Evolutionary conservation across 768 basidiomycete species (phyloP).

Genomic region (Rhodotorula sphaerocarpa): DNA sequence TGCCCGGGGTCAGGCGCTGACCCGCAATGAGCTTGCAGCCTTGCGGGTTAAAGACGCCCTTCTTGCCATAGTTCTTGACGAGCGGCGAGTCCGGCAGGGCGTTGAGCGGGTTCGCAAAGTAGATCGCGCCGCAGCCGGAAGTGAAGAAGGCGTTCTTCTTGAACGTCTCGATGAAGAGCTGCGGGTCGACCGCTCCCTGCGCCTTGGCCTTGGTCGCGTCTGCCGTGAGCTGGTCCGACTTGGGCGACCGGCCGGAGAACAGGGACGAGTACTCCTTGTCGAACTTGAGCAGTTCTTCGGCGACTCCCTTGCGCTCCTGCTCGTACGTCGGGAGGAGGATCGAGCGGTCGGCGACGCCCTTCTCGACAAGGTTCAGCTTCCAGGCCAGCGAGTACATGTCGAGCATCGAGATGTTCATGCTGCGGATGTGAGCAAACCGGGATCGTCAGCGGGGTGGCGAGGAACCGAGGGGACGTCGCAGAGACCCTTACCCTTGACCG

Average conservation of each 20-base stretch:
- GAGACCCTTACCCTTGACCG: slow-evolving; percentile 29
- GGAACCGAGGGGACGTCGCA: not conserved
- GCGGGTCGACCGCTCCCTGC: slow-evolving; percentile 37
- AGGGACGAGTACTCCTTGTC: slow-evolving; percentile 39
- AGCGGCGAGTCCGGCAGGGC: slow-evolving; percentile 36
- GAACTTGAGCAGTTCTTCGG: slow-evolving; percentile 39
- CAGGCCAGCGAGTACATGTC: slow-evolving; percentile 39
- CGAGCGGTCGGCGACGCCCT: slow-evolving; percentile 34
- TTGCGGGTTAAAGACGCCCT: slow-evolving; percentile 38
- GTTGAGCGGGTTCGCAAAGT: slow-evolving; percentile 36
- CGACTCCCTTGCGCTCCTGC: slow-evolving; percentile 37
- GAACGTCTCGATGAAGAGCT: slow-evolving; percentile 39
- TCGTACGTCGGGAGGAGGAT: slow-evolving; percentile 39
- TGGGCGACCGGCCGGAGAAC: slow-evolving; percentile 37
- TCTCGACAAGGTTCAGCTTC: slow-evolving; percentile 42
- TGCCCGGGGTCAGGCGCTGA: slow-evolving; percentile 38
- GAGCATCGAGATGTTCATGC: slow-evolving; percentile 40
- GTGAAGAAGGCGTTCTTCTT: slow-evolving; percentile 41
- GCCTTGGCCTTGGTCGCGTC: slow-evolving; percentile 30
- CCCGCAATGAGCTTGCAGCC: slow-evolving; percentile 35
- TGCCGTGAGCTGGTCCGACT: slow-evolving; percentile 33
- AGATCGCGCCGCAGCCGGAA: slow-evolving; percentile 39
- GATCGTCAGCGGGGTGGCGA: not conserved
- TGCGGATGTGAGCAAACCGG: not conserved
- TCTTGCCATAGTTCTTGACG: slow-evolving; percentile 32